A percentile compares a stretch with the other conserved stretches of the same genome.
Evolutionary conservation across 208 protist species (phyloP).

Genomic region (Vickermania spadyakhi): DNA sequence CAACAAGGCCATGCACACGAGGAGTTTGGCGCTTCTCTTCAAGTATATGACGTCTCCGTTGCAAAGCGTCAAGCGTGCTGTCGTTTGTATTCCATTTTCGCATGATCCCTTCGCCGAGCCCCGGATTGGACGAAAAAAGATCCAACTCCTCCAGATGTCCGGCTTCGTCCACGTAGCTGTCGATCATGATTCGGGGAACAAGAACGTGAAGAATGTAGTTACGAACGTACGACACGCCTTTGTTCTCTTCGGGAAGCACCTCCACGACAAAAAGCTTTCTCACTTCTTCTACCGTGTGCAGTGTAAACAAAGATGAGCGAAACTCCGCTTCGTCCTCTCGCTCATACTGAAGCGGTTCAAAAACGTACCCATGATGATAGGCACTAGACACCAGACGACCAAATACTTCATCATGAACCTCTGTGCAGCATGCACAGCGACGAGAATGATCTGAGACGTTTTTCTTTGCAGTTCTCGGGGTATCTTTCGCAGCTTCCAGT

Average conservation of each 20-base stretch:
- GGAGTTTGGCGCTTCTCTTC: slow-evolving; percentile 1
- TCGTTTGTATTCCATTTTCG: background rate
- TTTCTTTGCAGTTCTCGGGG: background rate
- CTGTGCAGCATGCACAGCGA: background rate
- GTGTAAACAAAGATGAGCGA: slow-evolving; percentile 13
- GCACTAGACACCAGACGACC: background rate
- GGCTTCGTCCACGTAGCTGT: background rate
- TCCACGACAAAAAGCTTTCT: slow-evolving; percentile 47
- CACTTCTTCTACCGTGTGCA: slow-evolving; percentile 24
- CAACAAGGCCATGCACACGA: slow-evolving; percentile 33
- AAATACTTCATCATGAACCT: background rate
- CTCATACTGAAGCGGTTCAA: background rate
- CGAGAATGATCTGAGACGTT: background rate
- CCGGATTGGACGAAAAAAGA: slow-evolving; percentile 5
- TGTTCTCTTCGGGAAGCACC: slow-evolving; percentile 41
- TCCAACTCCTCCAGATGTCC: slow-evolving; percentile 28
- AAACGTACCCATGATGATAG: slow-evolving; percentile 1
- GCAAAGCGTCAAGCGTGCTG: background rate
- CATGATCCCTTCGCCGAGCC: background rate
- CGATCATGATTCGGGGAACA: slow-evolving; percentile 35
- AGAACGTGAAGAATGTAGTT: slow-evolving; percentile 83
- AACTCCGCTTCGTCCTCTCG: background rate
- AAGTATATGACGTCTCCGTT: background rate
- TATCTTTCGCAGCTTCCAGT: background rate
- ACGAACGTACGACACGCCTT: slow-evolving; percentile 76